A percentile compares a stretch with the other conserved stretches of the same genome.
These are phyloP conservation scores for Scheffersomyces illinoinensis DNA, from an alignment of 1,139 yeast genomes.

Conservation along the genomic window DNA sequence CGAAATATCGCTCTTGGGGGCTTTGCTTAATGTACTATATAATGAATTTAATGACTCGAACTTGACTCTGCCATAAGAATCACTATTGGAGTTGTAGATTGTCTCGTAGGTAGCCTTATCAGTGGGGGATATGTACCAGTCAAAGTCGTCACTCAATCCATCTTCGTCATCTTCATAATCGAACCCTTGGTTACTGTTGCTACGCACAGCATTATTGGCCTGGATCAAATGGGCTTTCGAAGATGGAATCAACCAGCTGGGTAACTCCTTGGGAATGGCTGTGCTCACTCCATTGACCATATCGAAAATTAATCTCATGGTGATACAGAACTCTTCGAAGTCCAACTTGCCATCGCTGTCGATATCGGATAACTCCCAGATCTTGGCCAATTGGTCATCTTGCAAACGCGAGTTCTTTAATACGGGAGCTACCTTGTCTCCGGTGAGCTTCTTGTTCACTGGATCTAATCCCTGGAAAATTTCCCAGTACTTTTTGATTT, in stretches of 20 bases:
- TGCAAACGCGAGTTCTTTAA: constrained; percentile 84
- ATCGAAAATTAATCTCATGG: constrained; percentile 94
- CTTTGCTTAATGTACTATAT: constrained; percentile 65
- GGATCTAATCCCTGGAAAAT: constrained; percentile 90
- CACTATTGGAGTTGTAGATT: constrained; percentile 73
- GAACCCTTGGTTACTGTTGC: constrained; percentile 19
- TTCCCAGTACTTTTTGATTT: constrained; percentile 95
- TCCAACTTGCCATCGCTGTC: constrained; percentile 90
- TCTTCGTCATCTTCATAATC: constrained; percentile 56
- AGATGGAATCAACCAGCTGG: constrained; percentile 91
- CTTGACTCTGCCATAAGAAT: constrained; percentile 77
- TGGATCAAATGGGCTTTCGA: constrained; percentile 81
- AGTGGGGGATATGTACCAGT: constrained; percentile 94
- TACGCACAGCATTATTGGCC: constrained; percentile 66
- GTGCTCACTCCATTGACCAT: constrained; percentile 73
- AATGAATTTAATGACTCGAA: constrained; percentile 72
- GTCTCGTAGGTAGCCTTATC: constrained; percentile 79
- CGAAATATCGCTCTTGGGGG: constrained; percentile 84
- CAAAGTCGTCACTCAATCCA: constrained; percentile 68
- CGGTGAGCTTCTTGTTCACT: constrained; percentile 70
- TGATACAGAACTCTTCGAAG: constrained; percentile 95
- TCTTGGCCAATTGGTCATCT: constrained; percentile 70
- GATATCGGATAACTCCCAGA: constrained; percentile 93
- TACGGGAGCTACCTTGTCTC: constrained; percentile 83
- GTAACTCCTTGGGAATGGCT: constrained; percentile 69